Evolutionary conservation across 495 filamentous ascomycete species (phyloP).

Genomic region (Xylaria sp.): DNA sequence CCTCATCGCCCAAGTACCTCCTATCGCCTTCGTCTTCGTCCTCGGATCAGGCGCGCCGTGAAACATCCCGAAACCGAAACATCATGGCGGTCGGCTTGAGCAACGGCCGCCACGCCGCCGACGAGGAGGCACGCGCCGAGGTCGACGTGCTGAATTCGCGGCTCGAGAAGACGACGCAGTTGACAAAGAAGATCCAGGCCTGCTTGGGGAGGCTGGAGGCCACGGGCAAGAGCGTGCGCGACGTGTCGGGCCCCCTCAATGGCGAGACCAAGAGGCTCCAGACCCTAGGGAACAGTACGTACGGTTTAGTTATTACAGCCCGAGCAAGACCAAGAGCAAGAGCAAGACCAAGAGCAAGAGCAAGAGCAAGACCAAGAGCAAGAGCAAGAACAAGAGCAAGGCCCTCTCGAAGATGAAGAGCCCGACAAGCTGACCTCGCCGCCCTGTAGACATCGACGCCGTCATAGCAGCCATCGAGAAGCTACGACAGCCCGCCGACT

Average conservation of each 20-base stretch:
- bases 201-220: conserved; percentile 84
- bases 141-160: conserved; percentile 71
- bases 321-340: too few relatives aligned
- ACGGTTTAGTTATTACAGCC: too few relatives aligned
- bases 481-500: conserved; percentile 85
- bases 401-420: too few relatives aligned
- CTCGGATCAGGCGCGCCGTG: not conserved
- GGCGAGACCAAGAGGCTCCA: conserved; percentile 91
- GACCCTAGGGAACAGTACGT: conserved; percentile 74
- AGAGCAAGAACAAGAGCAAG: too few relatives aligned
- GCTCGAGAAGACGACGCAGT: conserved; percentile 67
- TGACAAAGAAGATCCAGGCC: conserved; percentile 93
- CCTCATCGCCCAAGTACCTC: not conserved
- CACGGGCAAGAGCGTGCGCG: conserved; percentile 85
- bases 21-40: not conserved
- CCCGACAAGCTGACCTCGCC: conserved; percentile 20
- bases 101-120: conserved; percentile 57
- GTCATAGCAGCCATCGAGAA: conserved; percentile 86
- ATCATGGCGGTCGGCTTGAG: conserved; percentile 56
- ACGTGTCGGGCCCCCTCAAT: conserved; percentile 91
- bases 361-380: too few relatives aligned
- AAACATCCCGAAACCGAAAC: not conserved
- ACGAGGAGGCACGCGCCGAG: conserved; percentile 69
- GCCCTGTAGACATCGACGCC: conserved; percentile 75
- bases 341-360: too few relatives aligned